Evolutionary conservation across 2,329 filamentous ascomycete genomes (phyloP), one percentile per base, ranked within the genome.

Genomic region (Epichloe sp.): DNA sequence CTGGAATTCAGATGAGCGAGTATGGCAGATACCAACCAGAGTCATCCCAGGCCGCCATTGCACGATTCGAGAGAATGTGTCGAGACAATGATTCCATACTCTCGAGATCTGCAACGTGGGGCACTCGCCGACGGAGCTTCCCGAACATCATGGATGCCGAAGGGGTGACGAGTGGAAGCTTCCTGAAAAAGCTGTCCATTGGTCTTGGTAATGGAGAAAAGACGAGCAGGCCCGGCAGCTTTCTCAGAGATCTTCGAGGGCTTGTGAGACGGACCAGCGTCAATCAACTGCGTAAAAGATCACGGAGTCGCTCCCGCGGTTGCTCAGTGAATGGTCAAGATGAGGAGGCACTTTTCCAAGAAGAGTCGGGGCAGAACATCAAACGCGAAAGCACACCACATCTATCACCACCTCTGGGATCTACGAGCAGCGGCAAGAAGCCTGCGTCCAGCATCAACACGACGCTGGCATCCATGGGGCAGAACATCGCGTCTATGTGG

Each of bases 21-120:
- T 58, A 60, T 4, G 60, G 58, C 10, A 61, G 62, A 19, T 59
- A 68, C 44, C 77, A 80, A 54, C 77, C 76, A 1, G 64, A 71
- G 49, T 70, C 72, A 1, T 75, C 78, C 1, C 69, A 77, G 43
- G 76, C 68, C 15, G 78, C 78, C 10, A 81, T 82, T 19, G 69
- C 70, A 43, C 69, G 59, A 40, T 80, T 76, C 50, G 68, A 78
- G 55, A 68, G 66, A 11, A 70, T 77, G 68, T 75, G 68, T 50
- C 70, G 69, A 19, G 77, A 81, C 55, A 80, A 71, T 46, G 75
- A 73, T 31, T 83, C 80, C 0, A 69, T 82, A 11, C 64, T 81
- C 10, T 84, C 80, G 2, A 71, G 78, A 54, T 76, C 80, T 14
- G 83, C 83, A 17, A 88, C 84, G 0, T 82, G 84, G 73, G 84